These are phyloP conservation scores for Eustoma russellianum DNA, from an alignment of 257 asterid species.

Conservation along the genomic window DNA sequence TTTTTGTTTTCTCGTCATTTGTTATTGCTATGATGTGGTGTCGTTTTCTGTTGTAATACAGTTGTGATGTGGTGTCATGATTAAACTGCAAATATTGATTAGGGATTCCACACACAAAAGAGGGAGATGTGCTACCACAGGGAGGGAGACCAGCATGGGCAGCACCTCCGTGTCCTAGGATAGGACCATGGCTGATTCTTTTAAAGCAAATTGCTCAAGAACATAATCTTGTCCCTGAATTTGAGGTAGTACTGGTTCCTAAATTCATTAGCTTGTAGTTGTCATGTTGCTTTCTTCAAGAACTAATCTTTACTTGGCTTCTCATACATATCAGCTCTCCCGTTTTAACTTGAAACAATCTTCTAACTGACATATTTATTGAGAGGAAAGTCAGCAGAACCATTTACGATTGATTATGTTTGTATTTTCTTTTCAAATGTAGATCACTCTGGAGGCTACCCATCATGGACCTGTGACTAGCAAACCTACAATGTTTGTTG, in stretches of 20 bases:
- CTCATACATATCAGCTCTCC: background rate
- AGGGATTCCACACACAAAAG: slow-evolving; percentile 90
- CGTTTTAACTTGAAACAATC: background rate
- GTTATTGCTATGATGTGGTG: background rate
- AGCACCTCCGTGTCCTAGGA: slow-evolving; percentile 86
- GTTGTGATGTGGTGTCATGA: no score
- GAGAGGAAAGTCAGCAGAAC: background rate
- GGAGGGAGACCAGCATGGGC: slow-evolving; percentile 97
- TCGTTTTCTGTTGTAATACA: background rate
- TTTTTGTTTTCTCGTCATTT: no score
- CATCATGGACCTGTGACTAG: slow-evolving; percentile 93
- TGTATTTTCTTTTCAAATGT: slow-evolving; percentile 8
- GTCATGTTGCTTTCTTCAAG: no score
- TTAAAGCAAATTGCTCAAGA: slow-evolving; percentile 73
- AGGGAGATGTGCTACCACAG: slow-evolving; percentile 76
- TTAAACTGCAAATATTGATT: background rate
- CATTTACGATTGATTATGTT: background rate
- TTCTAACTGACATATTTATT: background rate
- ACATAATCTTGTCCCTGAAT: slow-evolving; percentile 77
- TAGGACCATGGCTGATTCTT: slow-evolving; percentile 75
- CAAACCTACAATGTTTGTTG: slow-evolving; percentile 81
- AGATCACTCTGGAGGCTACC: slow-evolving; percentile 90
- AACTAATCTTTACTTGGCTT: no score
- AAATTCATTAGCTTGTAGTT: background rate
- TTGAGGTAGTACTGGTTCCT: slow-evolving; percentile 47